Conservation (phyloP, 352 stramenopile genomes). For the Peronospora belbahrii region DNA sequence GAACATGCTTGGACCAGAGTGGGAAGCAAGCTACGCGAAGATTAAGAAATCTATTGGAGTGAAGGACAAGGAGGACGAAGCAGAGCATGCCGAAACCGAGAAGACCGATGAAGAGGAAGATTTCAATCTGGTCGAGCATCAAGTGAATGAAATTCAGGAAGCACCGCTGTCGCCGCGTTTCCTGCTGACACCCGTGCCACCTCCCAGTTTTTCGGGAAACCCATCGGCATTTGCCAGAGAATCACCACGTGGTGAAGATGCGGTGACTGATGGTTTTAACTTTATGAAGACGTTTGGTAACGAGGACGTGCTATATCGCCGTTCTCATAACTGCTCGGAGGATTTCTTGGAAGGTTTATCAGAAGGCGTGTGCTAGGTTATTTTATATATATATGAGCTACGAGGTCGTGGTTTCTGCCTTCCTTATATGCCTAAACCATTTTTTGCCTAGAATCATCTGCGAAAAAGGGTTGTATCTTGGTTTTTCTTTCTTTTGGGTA, state of each 20-base stretch:
- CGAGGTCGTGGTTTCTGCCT: no score
- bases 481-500: not conserved
- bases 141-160: constrained; percentile 34
- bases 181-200: constrained; percentile 35
- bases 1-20: constrained; percentile 66
- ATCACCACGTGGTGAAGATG: constrained; percentile 33
- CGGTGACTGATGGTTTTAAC: constrained; percentile 29
- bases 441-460: no score
- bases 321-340: constrained; percentile 59
- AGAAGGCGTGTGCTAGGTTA: constrained; percentile 70
- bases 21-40: constrained; percentile 68
- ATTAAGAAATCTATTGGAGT: constrained; percentile 41
- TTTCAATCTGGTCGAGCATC: constrained; percentile 8
- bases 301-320: constrained; percentile 57
- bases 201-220: constrained; percentile 31
- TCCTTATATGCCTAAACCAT: no score
- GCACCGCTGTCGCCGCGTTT: constrained; percentile 49
- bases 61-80: constrained; percentile 31
- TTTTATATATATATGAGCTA: constrained; percentile 32
- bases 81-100: constrained; percentile 16
- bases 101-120: constrained; percentile 18
- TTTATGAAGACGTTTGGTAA: constrained; percentile 64
- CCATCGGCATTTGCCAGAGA: constrained; percentile 38
- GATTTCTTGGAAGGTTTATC: constrained; percentile 67
- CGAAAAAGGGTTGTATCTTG: not conserved